Conservation (phyloP, 1,284 basidiomycete genomes). For the Fomitopsis pinicola region DNA sequence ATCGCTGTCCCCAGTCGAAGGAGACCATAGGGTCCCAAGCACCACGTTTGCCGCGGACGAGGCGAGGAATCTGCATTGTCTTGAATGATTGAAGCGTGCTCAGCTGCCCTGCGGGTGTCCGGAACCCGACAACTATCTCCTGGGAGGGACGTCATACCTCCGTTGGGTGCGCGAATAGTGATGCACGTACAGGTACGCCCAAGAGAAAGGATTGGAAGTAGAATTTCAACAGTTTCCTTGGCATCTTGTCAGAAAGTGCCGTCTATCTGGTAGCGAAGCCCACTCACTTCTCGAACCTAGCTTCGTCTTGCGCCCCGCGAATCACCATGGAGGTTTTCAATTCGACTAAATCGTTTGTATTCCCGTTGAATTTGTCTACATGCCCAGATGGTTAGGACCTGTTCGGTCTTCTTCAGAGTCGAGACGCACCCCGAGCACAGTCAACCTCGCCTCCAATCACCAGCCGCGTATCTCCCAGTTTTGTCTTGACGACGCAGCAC, state of each 20-base stretch:
- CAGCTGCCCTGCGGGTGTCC: conserved; percentile 72
- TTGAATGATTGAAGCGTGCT: conserved; percentile 63
- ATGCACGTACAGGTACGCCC: conserved; percentile 75
- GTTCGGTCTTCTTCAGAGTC: background rate
- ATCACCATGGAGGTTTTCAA: conserved; percentile 91
- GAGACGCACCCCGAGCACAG: conserved; percentile 70
- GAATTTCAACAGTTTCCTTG: conserved; percentile 85
- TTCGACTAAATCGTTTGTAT: conserved; percentile 75
- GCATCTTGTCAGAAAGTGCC: background rate
- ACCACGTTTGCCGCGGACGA: conserved; percentile 68
- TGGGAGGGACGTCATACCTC: conserved; percentile 26
- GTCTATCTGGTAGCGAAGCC: background rate
- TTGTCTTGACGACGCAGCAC: conserved; percentile 92
- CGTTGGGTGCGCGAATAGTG: background rate
- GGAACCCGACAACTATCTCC: conserved; percentile 91
- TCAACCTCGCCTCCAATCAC: conserved; percentile 95
- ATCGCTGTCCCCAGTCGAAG: conserved; percentile 68
- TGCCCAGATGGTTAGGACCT: background rate
- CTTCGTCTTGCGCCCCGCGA: conserved; percentile 62
- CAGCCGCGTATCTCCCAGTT: conserved; percentile 76
- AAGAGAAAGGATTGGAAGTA: conserved; percentile 95
- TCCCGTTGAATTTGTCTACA: conserved; percentile 52
- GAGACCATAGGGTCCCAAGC: conserved; percentile 79
- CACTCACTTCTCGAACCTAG: conserved; percentile 77
- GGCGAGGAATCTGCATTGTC: conserved; percentile 66